These are phyloP conservation scores for Sphaerostilbella broomeana DNA, from an alignment of 2,329 filamentous ascomycete species.

Conservation along the genomic window DNA sequence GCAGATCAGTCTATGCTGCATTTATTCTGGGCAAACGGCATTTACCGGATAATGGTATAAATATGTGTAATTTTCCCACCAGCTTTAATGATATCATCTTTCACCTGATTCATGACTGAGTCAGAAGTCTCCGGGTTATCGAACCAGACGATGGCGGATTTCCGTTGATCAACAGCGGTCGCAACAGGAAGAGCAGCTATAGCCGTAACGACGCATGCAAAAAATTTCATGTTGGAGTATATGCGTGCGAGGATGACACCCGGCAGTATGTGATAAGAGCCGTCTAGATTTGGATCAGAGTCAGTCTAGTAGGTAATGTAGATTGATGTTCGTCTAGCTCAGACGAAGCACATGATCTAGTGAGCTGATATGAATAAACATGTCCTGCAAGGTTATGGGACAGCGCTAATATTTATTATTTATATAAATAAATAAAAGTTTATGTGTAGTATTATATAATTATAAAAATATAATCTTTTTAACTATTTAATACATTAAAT, in stretches of 20 bases:
- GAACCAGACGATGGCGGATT: slow-evolving; percentile 74
- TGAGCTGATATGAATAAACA: background rate
- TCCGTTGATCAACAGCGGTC: slow-evolving; percentile 58
- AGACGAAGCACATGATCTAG: background rate
- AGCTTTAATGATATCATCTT: slow-evolving; percentile 59
- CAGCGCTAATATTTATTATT: no score
- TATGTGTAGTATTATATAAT: background rate
- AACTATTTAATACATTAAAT: background rate
- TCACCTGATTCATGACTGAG: slow-evolving; percentile 62
- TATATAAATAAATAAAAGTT: background rate
- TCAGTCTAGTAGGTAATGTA: background rate
- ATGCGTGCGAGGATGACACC: background rate
- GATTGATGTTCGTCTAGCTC: no score
- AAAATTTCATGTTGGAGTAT: slow-evolving; percentile 55
- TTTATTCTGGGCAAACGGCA: background rate
- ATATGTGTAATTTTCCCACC: slow-evolving; percentile 75
- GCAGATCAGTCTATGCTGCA: slow-evolving; percentile 21
- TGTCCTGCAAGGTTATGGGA: no score
- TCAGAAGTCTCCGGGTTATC: slow-evolving; percentile 58
- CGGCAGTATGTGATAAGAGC: background rate
- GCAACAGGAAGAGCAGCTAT: slow-evolving; percentile 53
- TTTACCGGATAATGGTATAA: slow-evolving; percentile 63
- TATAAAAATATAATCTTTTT: background rate
- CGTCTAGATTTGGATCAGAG: background rate
- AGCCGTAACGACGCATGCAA: slow-evolving; percentile 45